Base-by-base conservation (phyloP, 1,139 yeast species). In the Yamadazyma songkhlaensis region DNA sequence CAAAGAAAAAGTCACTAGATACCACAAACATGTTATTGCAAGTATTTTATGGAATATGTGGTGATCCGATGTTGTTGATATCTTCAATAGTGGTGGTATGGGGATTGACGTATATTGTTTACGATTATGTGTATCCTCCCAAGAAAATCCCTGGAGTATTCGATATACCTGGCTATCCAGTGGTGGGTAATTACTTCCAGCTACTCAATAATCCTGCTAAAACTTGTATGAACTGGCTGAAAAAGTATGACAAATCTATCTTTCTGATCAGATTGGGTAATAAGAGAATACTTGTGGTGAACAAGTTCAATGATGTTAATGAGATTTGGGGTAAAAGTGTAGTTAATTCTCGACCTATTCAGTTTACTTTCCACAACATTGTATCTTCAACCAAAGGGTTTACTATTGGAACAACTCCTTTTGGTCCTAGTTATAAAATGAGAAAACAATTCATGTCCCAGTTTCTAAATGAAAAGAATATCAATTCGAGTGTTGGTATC, bases 321-420 rank as follows among this genome's bases (percentile, higher is more conserved):
- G 58, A 63, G 23, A 57, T 85, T 4, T 84, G 88, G 86, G 52
- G 66, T 13, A 70, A 67, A 25, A 67, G 74, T 45, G 63, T 80
- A 27, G 56, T 66, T 25, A 79, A 78, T 46, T 84, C 94, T 1
- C 61, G 95, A 31, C 94, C 95, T 0, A 57, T 70, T 20, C 66
- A 74, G 38, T 76, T 79, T 55, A 81, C 89, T 0, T 85, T 85
- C 59, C 94, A 85, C 57, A 64, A 70, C 23, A 64, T 84, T 7
- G 75, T 84, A 2, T 81, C 89, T 0, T 60, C 73, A 4, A 71
- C 81, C 0, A 83, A 79, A 40, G 81, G 81, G 1, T 79, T 74
- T 45, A 85, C 95, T 0, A 72, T 85, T 22, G 95, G 95, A 0
- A 81, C 94, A 0, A 83, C 92, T 0, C 94, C 94, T 1, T 77